Evolutionary conservation across 768 basidiomycete genomes (phyloP), one percentile per base, ranked within the genome.

Genomic region (Candolleomyces aberdarensis): DNA sequence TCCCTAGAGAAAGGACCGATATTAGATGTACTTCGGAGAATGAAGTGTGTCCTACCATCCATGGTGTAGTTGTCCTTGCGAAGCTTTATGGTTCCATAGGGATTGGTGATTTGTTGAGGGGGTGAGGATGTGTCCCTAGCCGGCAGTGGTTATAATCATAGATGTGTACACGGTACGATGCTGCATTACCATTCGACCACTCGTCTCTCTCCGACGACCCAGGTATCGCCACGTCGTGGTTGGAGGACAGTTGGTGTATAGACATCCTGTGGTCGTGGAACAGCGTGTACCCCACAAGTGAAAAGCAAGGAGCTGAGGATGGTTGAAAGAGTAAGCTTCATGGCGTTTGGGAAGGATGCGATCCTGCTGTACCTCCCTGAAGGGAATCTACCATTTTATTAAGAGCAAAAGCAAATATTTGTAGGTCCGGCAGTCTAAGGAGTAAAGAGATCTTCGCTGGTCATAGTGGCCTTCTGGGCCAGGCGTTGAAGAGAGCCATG

Each of bases 141-240:
- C 17, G 19, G 20, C 36, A 36, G 36, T 7, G 8, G 36, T 36
- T 36, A 60, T n/a, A 15, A 36, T 15, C 17, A 11, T 14, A 36
- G 8, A 22, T 39, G 26, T 32, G 49, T 2, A 32, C 8, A 14
- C 14, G 26, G 49, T 9, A 50, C 5, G 22, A n/a, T 41, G 20
- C 11, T 36, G 39, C n/a, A 26, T 13, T 52, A 73, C 78, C 80
- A 82, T 40, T 69, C 71, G 59, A 82, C 77, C 22, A 58, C 69
- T 60, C 67, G 71, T 3, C 57, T 69, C 47, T 64, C 8, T 7
- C 78, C 77, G n/a, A 69, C 70, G 31, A 54, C n/a, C 77, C 79
- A 80, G 56, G 69, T 49, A 19, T 73, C 68, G 36, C 49, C 65
- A 14, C 64, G 50, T 3, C 44, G 31, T 3, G 80, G 80, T 13